phyloP scores from a whole-genome alignment of 176 grass and related monocot genomes.

The Coix lacrymajobi region DNA sequence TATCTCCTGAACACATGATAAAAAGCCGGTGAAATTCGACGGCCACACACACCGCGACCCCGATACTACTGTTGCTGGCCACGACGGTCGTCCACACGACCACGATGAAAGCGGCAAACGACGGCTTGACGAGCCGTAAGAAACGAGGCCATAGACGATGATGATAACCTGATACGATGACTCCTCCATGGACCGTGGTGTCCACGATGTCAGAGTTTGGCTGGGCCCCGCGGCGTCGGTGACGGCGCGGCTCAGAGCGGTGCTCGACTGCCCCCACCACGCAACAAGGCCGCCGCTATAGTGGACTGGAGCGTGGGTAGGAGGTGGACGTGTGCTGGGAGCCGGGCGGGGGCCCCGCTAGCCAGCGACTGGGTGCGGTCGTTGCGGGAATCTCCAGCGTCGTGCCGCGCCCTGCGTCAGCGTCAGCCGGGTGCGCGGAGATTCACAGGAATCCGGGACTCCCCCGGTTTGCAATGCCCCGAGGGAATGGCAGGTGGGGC shows the following conservation, averaged over 20 bases:
- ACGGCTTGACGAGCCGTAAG: not conserved
- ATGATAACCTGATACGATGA: not conserved
- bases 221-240: not conserved
- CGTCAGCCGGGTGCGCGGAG: not conserved
- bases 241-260: not conserved
- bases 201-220: not conserved
- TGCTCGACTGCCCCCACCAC: not conserved
- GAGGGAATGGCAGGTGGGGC: not conserved
- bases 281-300: not conserved
- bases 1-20: no score
- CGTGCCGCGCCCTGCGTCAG: not conserved
- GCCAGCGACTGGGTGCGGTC: not conserved
- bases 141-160: not conserved
- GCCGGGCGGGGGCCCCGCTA: not conserved
- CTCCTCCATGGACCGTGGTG: not conserved
- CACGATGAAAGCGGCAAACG: not conserved
- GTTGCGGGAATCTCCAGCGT: conserved; percentile 29
- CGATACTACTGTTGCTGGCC: not conserved
- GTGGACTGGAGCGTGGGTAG: not conserved
- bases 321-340: not conserved
- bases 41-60: not conserved
- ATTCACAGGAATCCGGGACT: conserved; percentile 31
- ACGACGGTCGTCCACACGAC: not conserved
- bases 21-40: not conserved
- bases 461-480: not conserved